phyloP scores from a whole-genome alignment of 768 basidiomycete genomes.

The Kwoniella dendrophila region DNA sequence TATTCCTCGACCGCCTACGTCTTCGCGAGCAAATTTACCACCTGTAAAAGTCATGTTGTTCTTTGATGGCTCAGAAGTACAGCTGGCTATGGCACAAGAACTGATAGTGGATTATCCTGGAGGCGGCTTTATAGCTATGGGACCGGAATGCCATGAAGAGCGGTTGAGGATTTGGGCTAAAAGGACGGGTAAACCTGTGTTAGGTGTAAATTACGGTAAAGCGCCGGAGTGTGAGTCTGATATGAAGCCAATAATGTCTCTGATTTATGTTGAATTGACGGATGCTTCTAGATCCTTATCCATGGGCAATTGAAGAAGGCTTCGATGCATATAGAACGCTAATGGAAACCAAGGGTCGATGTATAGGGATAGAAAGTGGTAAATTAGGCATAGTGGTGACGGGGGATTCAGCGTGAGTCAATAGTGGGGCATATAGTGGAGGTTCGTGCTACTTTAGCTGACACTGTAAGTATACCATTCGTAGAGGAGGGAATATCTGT shows the following conservation, averaged over 20 bases:
- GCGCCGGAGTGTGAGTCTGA: constrained; percentile 90
- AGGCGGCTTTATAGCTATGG: constrained; percentile 96
- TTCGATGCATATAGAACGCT: constrained; percentile 86
- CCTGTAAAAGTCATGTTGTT: constrained; percentile 83
- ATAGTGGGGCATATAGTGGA: background rate
- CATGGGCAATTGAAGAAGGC: constrained; percentile 91
- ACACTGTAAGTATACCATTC: background rate
- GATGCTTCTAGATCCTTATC: constrained; percentile 77
- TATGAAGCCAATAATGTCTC: background rate
- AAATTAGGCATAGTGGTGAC: constrained; percentile 75
- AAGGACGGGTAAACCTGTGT: constrained; percentile 72
- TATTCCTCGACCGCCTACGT: constrained; percentile 77
- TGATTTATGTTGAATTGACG: background rate
- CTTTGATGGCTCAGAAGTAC: constrained; percentile 69
- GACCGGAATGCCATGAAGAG: constrained; percentile 94
- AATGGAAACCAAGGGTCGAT: constrained; percentile 73
- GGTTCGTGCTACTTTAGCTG: background rate
- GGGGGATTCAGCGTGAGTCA: constrained; percentile 94
- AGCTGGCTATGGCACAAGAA: constrained; percentile 70
- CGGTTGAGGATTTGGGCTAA: constrained; percentile 83
- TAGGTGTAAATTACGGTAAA: constrained; percentile 92
- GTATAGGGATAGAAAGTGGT: constrained; percentile 86
- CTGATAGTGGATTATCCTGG: constrained; percentile 91
- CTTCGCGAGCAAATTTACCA: constrained; percentile 66
- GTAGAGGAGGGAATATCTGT: constrained; percentile 83